These are phyloP conservation scores for Viola pubescens DNA, from an alignment of 441 rosid species.

Conservation along the genomic window DNA sequence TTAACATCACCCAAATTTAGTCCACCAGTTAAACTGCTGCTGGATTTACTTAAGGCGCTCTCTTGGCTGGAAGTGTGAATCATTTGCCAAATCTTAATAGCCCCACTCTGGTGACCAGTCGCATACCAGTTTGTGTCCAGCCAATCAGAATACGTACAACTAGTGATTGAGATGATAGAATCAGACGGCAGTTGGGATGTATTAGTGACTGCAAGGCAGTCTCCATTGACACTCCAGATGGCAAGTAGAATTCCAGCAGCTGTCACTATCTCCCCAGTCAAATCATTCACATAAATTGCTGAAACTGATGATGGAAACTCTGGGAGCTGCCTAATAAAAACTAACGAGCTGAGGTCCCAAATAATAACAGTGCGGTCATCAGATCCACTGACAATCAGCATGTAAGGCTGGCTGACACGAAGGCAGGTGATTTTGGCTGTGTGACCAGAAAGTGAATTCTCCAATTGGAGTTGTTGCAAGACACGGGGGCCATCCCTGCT, in stretches of 20 bases:
- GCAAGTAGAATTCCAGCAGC: conserved; percentile 98
- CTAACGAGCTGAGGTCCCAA: conserved; percentile 95
- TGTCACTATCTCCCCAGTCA: conserved; percentile 89
- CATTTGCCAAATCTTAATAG: conserved; percentile 97
- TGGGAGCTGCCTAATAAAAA: conserved; percentile 83
- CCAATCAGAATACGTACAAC: conserved; percentile 91
- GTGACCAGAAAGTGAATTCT: conserved; percentile 86
- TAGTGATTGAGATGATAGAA: conserved; percentile 79
- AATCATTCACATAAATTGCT: conserved; percentile 85
- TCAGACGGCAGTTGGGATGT: conserved; percentile 98
- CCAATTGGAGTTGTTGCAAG: conserved; percentile 46
- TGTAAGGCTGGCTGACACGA: conserved; percentile 94
- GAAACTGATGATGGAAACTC: conserved; percentile 81
- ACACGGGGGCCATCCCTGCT: conserved; percentile 59
- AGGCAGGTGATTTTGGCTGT: conserved; percentile 80
- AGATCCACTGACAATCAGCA: conserved; percentile 93
- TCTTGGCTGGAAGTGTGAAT: conserved; percentile 60
- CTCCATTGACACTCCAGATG: conserved; percentile 98
- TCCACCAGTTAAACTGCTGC: conserved; percentile 43
- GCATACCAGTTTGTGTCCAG: conserved; percentile 85
- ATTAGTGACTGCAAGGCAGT: conserved; percentile 85
- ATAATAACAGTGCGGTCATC: conserved; percentile 88
- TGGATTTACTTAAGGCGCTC: conserved; percentile 37
- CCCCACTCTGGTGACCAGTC: conserved; percentile 99
- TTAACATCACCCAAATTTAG: conserved; percentile 56